phyloP scores from a whole-genome alignment of 2,329 filamentous ascomycete genomes.

The Aureobasidium sp. region DNA sequence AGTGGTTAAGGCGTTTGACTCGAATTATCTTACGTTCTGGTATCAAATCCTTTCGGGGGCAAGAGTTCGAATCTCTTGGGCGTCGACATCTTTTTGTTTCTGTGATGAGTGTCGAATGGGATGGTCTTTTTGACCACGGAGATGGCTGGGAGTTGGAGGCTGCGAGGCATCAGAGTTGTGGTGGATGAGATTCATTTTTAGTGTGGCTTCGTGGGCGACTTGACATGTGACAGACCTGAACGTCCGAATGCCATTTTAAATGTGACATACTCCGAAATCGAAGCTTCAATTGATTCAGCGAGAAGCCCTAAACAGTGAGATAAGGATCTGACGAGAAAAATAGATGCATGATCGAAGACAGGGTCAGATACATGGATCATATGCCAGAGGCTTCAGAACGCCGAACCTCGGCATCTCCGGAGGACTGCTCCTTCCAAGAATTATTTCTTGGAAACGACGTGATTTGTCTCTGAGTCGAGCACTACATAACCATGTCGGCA shows the following conservation, averaged over 20 bases:
- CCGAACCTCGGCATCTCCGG: constrained; percentile 4
- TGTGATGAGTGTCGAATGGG: background rate
- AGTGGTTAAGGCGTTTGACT: constrained; percentile 8
- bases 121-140: background rate
- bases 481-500: constrained; percentile 22
- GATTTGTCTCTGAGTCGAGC: background rate
- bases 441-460: background rate
- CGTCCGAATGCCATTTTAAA: background rate
- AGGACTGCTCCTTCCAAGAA: background rate
- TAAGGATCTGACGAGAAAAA: background rate
- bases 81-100: background rate
- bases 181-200: background rate
- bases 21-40: background rate
- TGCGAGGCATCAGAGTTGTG: background rate
- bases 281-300: no score
- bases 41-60: constrained; percentile 8
- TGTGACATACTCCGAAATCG: background rate
- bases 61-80: background rate
- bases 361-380: background rate
- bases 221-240: background rate
- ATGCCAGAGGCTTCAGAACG: background rate
- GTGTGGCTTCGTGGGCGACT: background rate
- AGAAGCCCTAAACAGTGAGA: background rate
- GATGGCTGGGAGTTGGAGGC: background rate
- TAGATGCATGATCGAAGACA: no score